phyloP scores from a whole-genome alignment of 352 stramenopile species.

The Ophiocytium majus region DNA sequence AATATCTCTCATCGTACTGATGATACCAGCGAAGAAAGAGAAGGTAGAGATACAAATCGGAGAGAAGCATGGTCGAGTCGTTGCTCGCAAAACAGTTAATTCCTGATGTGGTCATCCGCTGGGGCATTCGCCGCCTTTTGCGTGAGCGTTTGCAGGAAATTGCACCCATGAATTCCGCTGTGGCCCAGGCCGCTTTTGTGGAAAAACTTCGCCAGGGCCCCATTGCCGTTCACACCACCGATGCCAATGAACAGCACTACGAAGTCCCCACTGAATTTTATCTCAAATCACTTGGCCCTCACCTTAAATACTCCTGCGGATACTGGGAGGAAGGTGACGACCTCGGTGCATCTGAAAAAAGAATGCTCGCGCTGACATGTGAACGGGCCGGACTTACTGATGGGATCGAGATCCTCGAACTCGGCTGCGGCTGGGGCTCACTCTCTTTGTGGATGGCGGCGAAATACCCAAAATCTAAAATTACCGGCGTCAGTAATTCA shows the following conservation, averaged over 20 bases:
- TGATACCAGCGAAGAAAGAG: too few species aligned
- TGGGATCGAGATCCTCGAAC: constrained; percentile 70
- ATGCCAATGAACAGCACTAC: constrained; percentile 78
- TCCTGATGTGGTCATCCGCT: neutral
- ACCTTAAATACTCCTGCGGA: constrained; percentile 72
- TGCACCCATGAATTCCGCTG: too few species aligned
- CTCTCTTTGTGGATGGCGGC: constrained; percentile 59
- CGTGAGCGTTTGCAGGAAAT: neutral
- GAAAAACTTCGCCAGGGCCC: neutral
- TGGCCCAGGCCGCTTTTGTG: neutral
- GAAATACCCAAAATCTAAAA: constrained; percentile 49
- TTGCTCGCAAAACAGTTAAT: too few species aligned
- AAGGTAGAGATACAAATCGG: too few species aligned
- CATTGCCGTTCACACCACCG: constrained; percentile 62
- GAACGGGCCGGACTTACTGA: constrained; percentile 64
- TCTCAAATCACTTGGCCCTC: constrained; percentile 60
- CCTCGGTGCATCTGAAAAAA: neutral
- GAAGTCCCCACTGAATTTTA: constrained; percentile 65
- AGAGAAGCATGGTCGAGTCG: too few species aligned
- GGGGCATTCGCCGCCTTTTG: neutral
- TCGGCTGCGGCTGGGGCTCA: constrained; percentile 71
- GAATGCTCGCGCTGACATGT: constrained; percentile 69
- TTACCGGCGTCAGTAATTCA: constrained; percentile 62
- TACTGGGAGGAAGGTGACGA: constrained; percentile 59
- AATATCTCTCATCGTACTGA: too few species aligned